Percentiles rank a stretch among this genome's conserved stretches.
phyloP scores from a whole-genome alignment of 805 yeast genomes.

The Candida anglica region DNA sequence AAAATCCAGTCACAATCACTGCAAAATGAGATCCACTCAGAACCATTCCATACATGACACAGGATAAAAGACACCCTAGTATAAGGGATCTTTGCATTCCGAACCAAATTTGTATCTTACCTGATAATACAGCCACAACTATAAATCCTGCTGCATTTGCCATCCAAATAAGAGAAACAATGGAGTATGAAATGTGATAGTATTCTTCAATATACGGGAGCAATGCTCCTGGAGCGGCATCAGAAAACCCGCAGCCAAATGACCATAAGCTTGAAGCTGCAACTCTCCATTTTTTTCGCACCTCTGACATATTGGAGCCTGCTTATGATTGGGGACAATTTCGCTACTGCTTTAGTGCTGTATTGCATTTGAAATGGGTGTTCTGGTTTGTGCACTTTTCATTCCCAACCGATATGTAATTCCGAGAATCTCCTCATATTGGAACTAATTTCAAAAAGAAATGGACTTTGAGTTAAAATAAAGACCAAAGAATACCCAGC shows the following conservation, averaged over 20 bases:
- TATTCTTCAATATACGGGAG: constrained; percentile 48
- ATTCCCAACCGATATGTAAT: too few relatives aligned
- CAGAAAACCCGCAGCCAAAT: constrained; percentile 42
- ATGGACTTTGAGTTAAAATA: too few relatives aligned
- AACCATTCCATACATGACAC: constrained; percentile 42
- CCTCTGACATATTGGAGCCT: too few relatives aligned
- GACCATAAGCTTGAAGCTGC: constrained; percentile 38
- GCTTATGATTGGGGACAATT: too few relatives aligned
- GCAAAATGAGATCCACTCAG: constrained; percentile 47
- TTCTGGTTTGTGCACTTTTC: too few relatives aligned
- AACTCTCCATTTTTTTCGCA: constrained; percentile 30
- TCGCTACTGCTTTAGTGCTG: too few relatives aligned
- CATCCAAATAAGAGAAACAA: constrained; percentile 56
- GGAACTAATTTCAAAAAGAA: too few relatives aligned
- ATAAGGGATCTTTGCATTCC: constrained; percentile 39
- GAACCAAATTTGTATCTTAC: constrained; percentile 35
- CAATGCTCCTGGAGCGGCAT: constrained; percentile 59
- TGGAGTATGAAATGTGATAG: constrained; percentile 45
- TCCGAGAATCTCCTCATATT: too few relatives aligned
- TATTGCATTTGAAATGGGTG: too few relatives aligned
- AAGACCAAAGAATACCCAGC: too few relatives aligned
- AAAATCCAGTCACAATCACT: constrained; percentile 45
- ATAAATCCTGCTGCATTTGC: constrained; percentile 54
- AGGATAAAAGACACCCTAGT: constrained; percentile 31
- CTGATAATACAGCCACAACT: constrained; percentile 45